Conservation (phyloP, 768 basidiomycete genomes). For the Suillus occidentalis region DNA sequence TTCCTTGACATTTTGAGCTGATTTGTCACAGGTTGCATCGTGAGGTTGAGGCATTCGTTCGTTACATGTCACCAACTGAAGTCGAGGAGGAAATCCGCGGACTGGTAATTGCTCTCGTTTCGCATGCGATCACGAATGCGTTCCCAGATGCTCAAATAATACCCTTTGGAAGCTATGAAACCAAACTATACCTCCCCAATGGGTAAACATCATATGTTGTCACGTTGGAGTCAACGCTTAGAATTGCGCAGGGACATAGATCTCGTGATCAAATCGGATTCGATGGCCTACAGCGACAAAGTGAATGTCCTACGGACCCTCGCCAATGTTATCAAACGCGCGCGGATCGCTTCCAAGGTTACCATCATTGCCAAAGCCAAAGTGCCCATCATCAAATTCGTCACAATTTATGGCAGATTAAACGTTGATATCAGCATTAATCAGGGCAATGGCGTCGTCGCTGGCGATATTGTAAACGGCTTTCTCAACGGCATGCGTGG, state of each 20-base stretch:
- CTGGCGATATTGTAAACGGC: conserved; percentile 76
- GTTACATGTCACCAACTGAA: conserved; percentile 85
- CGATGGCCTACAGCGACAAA: conserved; percentile 72
- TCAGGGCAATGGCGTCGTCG: conserved; percentile 79
- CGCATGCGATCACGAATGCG: conserved; percentile 54
- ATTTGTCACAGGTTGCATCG: conserved; percentile 63
- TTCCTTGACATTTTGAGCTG: conserved; percentile 12
- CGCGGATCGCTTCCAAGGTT: conserved; percentile 74
- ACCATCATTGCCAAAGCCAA: conserved; percentile 90
- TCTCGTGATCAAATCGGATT: conserved; percentile 79
- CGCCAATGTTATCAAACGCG: conserved; percentile 72
- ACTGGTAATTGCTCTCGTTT: conserved; percentile 69
- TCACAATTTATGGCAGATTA: conserved; percentile 77
- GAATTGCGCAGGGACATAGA: conserved; percentile 79
- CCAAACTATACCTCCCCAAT: conserved; percentile 87
- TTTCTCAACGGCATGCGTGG: conserved; percentile 66
- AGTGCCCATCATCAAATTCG: conserved; percentile 96
- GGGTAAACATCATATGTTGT: conserved; percentile 59
- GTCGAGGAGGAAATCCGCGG: conserved; percentile 85
- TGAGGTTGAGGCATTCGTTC: conserved; percentile 83
- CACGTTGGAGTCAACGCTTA: conserved; percentile 16
- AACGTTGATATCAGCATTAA: conserved; percentile 95
- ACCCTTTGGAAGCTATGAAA: conserved; percentile 92
- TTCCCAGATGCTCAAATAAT: conserved; percentile 81
- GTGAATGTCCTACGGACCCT: conserved; percentile 71